Base-by-base conservation (phyloP, 2,329 filamentous ascomycete species). In the Macrophomina phaseolina region DNA sequence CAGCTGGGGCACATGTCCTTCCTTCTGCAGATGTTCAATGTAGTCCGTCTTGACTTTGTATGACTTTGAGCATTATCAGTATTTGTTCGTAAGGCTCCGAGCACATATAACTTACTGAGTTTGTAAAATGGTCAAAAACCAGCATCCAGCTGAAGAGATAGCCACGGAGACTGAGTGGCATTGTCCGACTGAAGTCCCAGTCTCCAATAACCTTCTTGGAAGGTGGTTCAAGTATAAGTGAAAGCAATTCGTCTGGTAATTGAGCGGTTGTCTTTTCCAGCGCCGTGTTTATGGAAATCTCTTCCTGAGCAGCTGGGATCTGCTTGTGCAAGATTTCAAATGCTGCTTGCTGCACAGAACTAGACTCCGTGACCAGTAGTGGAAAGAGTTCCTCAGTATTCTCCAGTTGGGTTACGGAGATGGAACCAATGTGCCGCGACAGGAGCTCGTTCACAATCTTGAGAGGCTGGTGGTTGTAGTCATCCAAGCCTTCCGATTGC, bases 101-200 rank as follows among this genome's bases (percentile, higher is more conserved):
- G 12, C 6, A 18, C 16, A 18, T 11, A 42, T 67, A 23, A 69
- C 79, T 73, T 81, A 85, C 84, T 12, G 93, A 89, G 23, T 89
- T 87, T 18, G 84, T 82, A 74, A 94, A 96, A 52, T 94, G 90
- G 71, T 97, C 93, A 74, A 97, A 98, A 0, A 97, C 85, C 1
- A 98, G 83, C 69, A 92, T 87, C 95, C 95, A 99, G 11, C 92
- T 91, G 34, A 97, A 83, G 2, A 99, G 84, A 73, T 97, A 99
- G 9, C 90, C 88, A 63, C 93, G 88, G 56, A 97, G 83, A 0
- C 86, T 75, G 0, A 87, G 81, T 11, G 93, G 93, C 72, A 94
- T 91, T 40, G 76, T 81, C 16, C 86, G 83, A 5, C 89, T 84
- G 28, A 93, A 87, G 42, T 85, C 82, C 8, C 90, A 86, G 55